These are phyloP conservation scores for Cladosporium oxysporum DNA, from an alignment of 2,329 filamentous ascomycete species.

Conservation along the genomic window DNA sequence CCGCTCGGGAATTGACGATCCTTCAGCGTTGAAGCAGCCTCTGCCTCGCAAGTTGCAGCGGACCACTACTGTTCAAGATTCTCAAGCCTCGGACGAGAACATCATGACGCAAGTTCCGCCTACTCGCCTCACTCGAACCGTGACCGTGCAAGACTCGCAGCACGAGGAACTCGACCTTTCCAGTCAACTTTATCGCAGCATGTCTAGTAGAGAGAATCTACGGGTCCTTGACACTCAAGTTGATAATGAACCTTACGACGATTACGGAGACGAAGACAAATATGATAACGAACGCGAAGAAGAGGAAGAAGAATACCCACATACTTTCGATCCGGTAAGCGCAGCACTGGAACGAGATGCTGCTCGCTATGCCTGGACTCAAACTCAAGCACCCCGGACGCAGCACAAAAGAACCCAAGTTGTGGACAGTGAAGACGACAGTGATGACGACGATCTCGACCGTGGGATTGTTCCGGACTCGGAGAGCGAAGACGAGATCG, in stretches of 20 bases:
- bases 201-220: slow-evolving; percentile 11
- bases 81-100: slow-evolving; percentile 21
- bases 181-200: slow-evolving; percentile 17
- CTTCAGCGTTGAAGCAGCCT: neutral
- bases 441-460: slow-evolving; percentile 19
- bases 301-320: slow-evolving; percentile 16
- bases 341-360: slow-evolving; percentile 31
- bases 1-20: neutral
- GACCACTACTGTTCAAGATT: slow-evolving; percentile 21
- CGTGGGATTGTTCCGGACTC: slow-evolving; percentile 15
- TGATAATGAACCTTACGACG: slow-evolving; percentile 19
- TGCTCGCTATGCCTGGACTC: slow-evolving; percentile 25
- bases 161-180: slow-evolving; percentile 24
- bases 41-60: slow-evolving; percentile 18
- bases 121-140: slow-evolving; percentile 13
- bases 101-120: slow-evolving; percentile 3
- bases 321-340: slow-evolving; percentile 28
- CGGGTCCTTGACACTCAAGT: slow-evolving; percentile 8
- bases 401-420: slow-evolving; percentile 7
- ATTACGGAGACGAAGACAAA: slow-evolving; percentile 16
- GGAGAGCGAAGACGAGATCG: slow-evolving; percentile 21
- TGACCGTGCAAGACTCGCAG: slow-evolving; percentile 28
- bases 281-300: slow-evolving; percentile 10
- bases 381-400: slow-evolving; percentile 21
- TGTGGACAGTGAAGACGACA: slow-evolving; percentile 16